Conservation (phyloP, 2,329 filamentous ascomycete genomes). For the Aureobasidium sp. region DNA sequence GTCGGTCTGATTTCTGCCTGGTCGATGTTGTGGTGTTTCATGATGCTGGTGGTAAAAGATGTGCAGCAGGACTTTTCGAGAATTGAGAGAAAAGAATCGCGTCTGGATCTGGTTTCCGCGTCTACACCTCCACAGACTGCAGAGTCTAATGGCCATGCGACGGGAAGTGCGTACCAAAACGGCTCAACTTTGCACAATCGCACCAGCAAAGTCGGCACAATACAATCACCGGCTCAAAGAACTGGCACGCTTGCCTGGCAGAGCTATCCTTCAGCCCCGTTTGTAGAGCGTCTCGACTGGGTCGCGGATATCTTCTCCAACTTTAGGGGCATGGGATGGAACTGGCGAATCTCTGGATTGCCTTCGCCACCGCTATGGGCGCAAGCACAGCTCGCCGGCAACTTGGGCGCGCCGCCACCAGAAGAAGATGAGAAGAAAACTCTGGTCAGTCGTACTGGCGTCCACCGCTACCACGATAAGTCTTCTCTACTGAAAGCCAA, state of each 20-base stretch:
- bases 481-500: slow-evolving; percentile 30
- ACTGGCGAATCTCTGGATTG: slow-evolving; percentile 47
- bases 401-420: slow-evolving; percentile 20
- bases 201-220: slow-evolving; percentile 21
- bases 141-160: slow-evolving; percentile 7
- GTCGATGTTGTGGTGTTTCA: slow-evolving; percentile 47
- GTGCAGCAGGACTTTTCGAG: slow-evolving; percentile 49
- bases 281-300: slow-evolving; percentile 52
- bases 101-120: not conserved
- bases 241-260: slow-evolving; percentile 46
- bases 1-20: slow-evolving; percentile 49
- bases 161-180: not conserved
- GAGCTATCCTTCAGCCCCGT: slow-evolving; percentile 40
- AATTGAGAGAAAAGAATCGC: slow-evolving; percentile 39
- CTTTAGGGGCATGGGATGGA: slow-evolving; percentile 56
- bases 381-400: slow-evolving; percentile 31
- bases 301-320: slow-evolving; percentile 49
- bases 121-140: not conserved
- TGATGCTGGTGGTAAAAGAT: slow-evolving; percentile 50
- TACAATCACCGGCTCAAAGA: slow-evolving; percentile 19
- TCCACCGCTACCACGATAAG: slow-evolving; percentile 31
- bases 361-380: slow-evolving; percentile 38
- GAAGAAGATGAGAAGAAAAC: slow-evolving; percentile 15
- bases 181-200: slow-evolving; percentile 15
- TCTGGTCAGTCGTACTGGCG: slow-evolving; percentile 28